These are phyloP conservation scores for Pelargonium cotyledonis DNA, from an alignment of 441 rosid species.

Conservation along the genomic window DNA sequence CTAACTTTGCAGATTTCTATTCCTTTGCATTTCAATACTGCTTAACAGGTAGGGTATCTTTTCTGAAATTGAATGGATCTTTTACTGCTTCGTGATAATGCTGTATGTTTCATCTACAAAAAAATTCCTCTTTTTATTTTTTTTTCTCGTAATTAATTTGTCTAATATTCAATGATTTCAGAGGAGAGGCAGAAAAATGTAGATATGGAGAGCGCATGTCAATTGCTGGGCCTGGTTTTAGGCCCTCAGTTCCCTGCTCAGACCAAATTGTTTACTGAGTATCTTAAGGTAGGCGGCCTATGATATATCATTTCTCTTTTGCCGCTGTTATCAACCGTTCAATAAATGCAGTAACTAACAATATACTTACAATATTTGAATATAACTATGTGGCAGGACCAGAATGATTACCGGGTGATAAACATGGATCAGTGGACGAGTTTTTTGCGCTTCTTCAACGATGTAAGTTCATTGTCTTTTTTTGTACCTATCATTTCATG, in stretches of 20 bases:
- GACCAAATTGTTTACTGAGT: not conserved
- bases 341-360: not conserved
- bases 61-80: conserved; percentile 9
- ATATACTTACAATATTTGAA: not conserved
- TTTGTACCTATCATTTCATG: not conserved
- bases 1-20: conserved; percentile 74
- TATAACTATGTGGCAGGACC: conserved; percentile 33
- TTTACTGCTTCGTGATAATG: conserved; percentile 9
- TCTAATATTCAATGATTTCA: conserved; percentile 21
- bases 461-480: not conserved
- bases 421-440: not conserved
- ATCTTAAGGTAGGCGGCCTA: not conserved
- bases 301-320: conserved; percentile 4
- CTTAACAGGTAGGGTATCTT: conserved; percentile 53
- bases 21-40: conserved; percentile 81
- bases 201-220: not conserved
- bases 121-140: conserved; percentile 5
- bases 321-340: not conserved
- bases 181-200: conserved; percentile 69
- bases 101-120: not conserved
- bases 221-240: not conserved
- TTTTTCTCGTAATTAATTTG: conserved; percentile 14
- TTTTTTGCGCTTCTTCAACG: not conserved
- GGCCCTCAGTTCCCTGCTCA: not conserved
- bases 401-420: conserved; percentile 16